Evolutionary conservation across 1,284 basidiomycete species (phyloP), one percentile per base, ranked within the genome.

Genomic region (Testicularia cyperi): DNA sequence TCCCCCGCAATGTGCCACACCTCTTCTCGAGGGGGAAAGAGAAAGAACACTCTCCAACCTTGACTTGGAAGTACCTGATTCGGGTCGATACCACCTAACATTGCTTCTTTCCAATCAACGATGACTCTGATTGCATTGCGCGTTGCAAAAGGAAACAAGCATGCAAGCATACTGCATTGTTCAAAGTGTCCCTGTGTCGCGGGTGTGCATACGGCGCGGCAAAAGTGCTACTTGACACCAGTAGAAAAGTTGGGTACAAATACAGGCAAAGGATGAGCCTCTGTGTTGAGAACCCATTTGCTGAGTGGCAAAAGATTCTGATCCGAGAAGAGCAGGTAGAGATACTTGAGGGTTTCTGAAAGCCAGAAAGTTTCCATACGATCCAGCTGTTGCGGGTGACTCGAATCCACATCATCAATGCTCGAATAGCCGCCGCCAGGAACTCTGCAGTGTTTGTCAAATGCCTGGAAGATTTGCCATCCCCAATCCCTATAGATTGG

Each of bases 281-380:
- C 90, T 4, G 89, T 92, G 72, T 90, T 91, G 74, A 91, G 86
- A 23, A 90, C 86, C 76, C 86, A 90, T 55, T 82, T 80, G 56
- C 85, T 82, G 51, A 95, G 77, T 10, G 86, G 84, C 38, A 88
- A 57, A 2, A 81, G 74, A 37, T 79, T 80, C 14, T 83, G 82
- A 66, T 90, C 88, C 36, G 86, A 84, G 74, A 95, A 97, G 5
- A 95, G 79, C 53, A 97, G 78, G 74, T 88, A 96, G 29, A 98
- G 80, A 78, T 98, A 98, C 78, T 98, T 97, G 46, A 97, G 79
- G 5, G 92, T 96, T 78, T 96, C 92, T 85, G 76, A 78, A 84
- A 87, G 76, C 73, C 73, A 75, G 36, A 75, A 75, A 14, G 92
- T 94, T 79, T 96, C 92, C 90, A 95, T 95, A 76, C 88, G 87